These are phyloP conservation scores for Arabidopsis lyrata DNA, from an alignment of 441 rosid genomes.

Conservation along the genomic window DNA sequence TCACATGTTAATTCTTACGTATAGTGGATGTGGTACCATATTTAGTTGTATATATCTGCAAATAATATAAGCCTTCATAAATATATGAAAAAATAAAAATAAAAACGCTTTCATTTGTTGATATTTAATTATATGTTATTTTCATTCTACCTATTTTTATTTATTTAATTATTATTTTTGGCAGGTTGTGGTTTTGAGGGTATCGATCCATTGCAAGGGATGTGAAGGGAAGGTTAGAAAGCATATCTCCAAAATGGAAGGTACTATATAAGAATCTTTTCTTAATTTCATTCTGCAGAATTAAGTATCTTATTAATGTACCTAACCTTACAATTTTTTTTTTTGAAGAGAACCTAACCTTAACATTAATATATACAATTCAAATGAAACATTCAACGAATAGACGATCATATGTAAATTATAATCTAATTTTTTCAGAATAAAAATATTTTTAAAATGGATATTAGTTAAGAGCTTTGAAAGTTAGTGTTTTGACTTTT, in stretches of 20 bases:
- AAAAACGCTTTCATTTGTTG: neutral
- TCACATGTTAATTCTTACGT: neutral
- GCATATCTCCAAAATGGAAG: constrained; percentile 96
- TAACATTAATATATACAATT: neutral
- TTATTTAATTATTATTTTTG: neutral
- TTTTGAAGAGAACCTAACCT: neutral
- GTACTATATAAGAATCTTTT: constrained; percentile 45
- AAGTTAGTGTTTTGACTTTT: constrained; percentile 40
- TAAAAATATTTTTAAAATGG: neutral
- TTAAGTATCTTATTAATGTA: neutral
- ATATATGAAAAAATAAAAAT: constrained; percentile 3
- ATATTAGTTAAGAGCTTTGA: constrained; percentile 33
- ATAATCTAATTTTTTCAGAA: neutral
- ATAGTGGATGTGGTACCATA: neutral
- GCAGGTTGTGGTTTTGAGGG: constrained; percentile 88
- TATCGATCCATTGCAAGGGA: constrained; percentile 94
- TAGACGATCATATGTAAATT: constrained; percentile 18
- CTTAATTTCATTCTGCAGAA: constrained; percentile 1
- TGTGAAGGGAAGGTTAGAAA: constrained; percentile 95
- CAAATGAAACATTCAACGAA: constrained; percentile 11
- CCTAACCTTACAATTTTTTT: constrained; percentile 6
- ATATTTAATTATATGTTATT: neutral
- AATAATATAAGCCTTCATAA: neutral
- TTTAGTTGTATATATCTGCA: neutral
- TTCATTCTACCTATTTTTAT: neutral